A percentile compares a stretch with the other conserved stretches of the same genome.
These are phyloP conservation scores for Venturia nashicola DNA, from an alignment of 2,329 filamentous ascomycete species.

Conservation along the genomic window DNA sequence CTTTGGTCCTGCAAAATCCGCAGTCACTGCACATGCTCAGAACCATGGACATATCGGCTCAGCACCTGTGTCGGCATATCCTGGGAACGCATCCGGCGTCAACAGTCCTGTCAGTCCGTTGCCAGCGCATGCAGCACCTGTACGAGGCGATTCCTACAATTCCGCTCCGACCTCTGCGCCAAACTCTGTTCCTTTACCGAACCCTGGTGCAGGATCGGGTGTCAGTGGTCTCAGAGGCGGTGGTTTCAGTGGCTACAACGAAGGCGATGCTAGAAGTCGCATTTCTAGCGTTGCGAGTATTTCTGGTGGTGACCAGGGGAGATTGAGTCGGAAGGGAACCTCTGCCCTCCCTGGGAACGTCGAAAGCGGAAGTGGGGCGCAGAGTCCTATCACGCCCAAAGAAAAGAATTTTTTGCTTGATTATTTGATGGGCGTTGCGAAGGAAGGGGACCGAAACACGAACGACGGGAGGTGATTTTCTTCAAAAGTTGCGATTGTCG, in stretches of 20 bases:
- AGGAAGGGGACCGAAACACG: constrained; percentile 13
- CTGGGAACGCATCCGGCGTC: background rate
- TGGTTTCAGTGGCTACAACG: background rate
- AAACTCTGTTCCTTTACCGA: background rate
- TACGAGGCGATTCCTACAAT: constrained; percentile 14
- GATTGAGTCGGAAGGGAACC: background rate
- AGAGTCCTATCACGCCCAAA: constrained; percentile 50
- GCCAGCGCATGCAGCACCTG: constrained; percentile 15
- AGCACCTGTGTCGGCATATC: background rate
- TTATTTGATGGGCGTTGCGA: constrained; percentile 51
- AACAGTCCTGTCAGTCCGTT: constrained; percentile 27
- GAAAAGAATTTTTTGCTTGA: constrained; percentile 67
- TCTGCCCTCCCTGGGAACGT: background rate
- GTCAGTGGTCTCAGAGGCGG: background rate
- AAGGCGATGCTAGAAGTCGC: background rate
- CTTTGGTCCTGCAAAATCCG: constrained; percentile 7
- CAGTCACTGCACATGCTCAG: background rate
- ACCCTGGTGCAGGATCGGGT: background rate
- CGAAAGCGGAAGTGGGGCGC: background rate
- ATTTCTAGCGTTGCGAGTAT: constrained; percentile 2
- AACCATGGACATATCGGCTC: background rate
- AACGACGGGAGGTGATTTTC: background rate
- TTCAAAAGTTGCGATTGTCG: background rate
- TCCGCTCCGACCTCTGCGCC: background rate
- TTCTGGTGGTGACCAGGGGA: background rate